Conservation (phyloP, 2,329 filamentous ascomycete genomes). For the Metarhizium guizhouense region DNA sequence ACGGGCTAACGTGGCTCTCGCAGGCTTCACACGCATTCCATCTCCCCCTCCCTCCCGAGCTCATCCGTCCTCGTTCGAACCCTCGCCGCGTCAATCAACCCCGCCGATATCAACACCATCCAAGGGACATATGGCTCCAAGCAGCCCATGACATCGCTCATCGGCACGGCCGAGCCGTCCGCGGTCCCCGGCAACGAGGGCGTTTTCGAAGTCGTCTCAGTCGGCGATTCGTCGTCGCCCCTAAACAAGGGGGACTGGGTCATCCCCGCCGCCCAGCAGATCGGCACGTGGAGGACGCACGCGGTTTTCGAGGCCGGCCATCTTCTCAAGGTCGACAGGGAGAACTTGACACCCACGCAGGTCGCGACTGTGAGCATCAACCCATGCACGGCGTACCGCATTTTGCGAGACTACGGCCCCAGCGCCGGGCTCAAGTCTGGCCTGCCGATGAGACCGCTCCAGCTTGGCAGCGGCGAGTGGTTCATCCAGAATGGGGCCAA, state of each 20-base stretch:
- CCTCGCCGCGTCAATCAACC: slow-evolving; percentile 88
- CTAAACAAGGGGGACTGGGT: slow-evolving; percentile 84
- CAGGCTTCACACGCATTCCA: slow-evolving; percentile 65
- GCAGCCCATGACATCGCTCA: slow-evolving; percentile 63
- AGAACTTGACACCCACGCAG: slow-evolving; percentile 65
- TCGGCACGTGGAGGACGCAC: slow-evolving; percentile 94
- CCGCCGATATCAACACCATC: slow-evolving; percentile 95
- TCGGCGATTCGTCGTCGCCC: slow-evolving; percentile 45
- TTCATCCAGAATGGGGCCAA: slow-evolving; percentile 97
- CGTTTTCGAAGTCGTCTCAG: slow-evolving; percentile 76
- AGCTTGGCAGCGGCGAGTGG: slow-evolving; percentile 61
- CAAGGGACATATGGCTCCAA: slow-evolving; percentile 92
- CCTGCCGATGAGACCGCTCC: slow-evolving; percentile 35
- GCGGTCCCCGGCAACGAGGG: slow-evolving; percentile 86
- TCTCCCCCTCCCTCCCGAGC: slow-evolving; percentile 62
- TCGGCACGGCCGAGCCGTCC: slow-evolving; percentile 69
- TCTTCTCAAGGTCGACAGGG: slow-evolving; percentile 62
- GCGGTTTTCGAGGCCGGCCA: slow-evolving; percentile 51
- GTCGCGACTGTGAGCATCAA: slow-evolving; percentile 87
- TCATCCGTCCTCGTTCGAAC: slow-evolving; percentile 68
- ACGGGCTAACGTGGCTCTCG: not conserved
- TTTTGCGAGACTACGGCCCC: slow-evolving; percentile 71
- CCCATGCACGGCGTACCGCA: slow-evolving; percentile 87
- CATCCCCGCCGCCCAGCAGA: slow-evolving; percentile 71
- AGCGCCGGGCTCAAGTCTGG: slow-evolving; percentile 34